phyloP scores from a whole-genome alignment of 352 stramenopile species.

The Phytophthora sp. region DNA sequence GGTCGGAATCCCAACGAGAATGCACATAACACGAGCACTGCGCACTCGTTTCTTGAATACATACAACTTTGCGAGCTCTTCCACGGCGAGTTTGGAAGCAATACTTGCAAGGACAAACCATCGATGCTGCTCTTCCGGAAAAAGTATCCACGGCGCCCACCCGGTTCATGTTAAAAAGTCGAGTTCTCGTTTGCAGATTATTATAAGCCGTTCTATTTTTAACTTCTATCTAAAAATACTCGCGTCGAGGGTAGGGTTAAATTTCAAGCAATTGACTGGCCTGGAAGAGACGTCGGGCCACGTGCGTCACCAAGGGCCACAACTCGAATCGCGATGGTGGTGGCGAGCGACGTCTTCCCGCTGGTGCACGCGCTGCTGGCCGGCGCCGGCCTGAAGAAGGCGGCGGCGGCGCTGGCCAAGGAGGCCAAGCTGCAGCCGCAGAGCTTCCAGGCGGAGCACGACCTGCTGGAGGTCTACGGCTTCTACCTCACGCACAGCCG shows the following conservation, averaged over 20 bases:
- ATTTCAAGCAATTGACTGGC: too few relatives aligned
- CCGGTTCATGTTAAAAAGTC: too few relatives aligned
- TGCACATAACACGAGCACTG: background rate
- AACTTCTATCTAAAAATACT: too few relatives aligned
- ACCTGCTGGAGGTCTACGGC: conserved; percentile 79
- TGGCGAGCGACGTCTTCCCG: conserved; percentile 80
- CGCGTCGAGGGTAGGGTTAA: too few relatives aligned
- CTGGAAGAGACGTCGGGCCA: too few relatives aligned
- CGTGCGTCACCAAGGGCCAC: too few relatives aligned
- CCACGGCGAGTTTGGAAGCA: background rate
- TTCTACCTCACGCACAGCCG: conserved; percentile 64
- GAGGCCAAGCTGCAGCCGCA: conserved; percentile 76
- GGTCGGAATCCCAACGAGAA: background rate
- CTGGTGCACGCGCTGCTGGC: conserved; percentile 74
- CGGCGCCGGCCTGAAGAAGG: conserved; percentile 72
- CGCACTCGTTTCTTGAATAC: background rate
- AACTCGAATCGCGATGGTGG: conserved; percentile 42
- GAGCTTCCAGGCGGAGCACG: conserved; percentile 63
- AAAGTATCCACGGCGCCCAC: too few relatives aligned
- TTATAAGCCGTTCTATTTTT: too few relatives aligned
- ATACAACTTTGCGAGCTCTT: background rate
- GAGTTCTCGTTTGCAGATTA: too few relatives aligned
- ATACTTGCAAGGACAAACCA: background rate
- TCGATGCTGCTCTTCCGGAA: too few relatives aligned
- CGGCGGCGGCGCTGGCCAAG: conserved; percentile 66